Evolutionary conservation across 371 early-diverging fungal genomes (phyloP), one percentile per base, ranked within the genome.

Genomic region (Lichtheimia ramosa): DNA sequence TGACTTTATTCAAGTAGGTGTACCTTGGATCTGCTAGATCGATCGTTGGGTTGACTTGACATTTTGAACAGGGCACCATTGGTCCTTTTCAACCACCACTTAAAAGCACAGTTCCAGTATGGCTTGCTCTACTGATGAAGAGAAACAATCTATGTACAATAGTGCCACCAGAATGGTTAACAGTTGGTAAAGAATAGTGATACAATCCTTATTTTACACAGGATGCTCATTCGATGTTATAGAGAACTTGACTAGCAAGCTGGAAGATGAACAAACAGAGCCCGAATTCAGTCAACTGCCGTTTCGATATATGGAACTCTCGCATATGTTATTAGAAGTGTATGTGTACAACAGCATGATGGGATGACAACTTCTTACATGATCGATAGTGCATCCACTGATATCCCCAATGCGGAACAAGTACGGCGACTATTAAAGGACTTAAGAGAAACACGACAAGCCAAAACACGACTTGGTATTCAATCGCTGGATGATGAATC

Each of bases 121-220:
- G 96, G 96, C 82, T 95, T 43, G 95, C 95, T 5, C 67, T 93
- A 8, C 67, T 85, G n/a, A 73, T 96, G 71, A 94, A 94, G 61
- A 83, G 84, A 65, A 85, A 89, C 42, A 83, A 89, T 54, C 87
- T 89, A 57, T 94, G 95, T 69, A 81, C 71, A 23, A 89, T 96
- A n/a, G 74, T 86, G n/a, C 83, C 89, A 34, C 96, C 96, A 41
- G 70, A 68, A 14, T 96, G 96, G 96, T 79, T 96, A 63, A 62
- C 58, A 25, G 56, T 63, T 43, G 66, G 68, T 61, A 65, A 63
- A 51, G 56, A 51, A 20, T 24, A 10, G 7, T 8, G 2, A 13
- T 23, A 10, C 40, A 34, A 25, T 25, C 25, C 27, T 13, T 53
- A 18, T 53, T 18, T n/a, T 25, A 20, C n/a, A 1, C 16, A 4